phyloP scores from a whole-genome alignment of 257 asterid genomes.

The Perilla frutescens region DNA sequence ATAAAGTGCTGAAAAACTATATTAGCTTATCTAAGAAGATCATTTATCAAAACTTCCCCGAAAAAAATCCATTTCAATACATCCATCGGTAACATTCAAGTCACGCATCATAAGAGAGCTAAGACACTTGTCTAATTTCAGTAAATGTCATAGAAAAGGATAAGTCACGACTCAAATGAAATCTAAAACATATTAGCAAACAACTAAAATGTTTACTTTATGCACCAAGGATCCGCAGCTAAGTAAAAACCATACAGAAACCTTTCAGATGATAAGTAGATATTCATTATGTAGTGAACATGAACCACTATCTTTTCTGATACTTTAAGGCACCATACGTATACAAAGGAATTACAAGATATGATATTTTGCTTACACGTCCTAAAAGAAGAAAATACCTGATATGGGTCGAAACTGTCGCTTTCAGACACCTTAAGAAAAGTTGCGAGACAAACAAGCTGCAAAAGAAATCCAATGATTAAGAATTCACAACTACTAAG shows the following conservation, averaged over 20 bases:
- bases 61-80: neutral
- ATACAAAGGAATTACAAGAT: conserved; percentile 1
- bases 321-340: conserved; percentile 19
- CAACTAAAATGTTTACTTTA: neutral
- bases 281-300: neutral
- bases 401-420: conserved; percentile 92
- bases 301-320: conserved; percentile 1
- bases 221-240: neutral
- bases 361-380: neutral
- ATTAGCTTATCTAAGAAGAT: neutral
- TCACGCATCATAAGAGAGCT: neutral
- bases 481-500: neutral
- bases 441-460: conserved; percentile 98
- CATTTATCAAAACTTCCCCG: neutral
- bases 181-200: conserved; percentile 13
- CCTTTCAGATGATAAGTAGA: conserved; percentile 5
- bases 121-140: neutral
- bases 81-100: neutral
- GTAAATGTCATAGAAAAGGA: neutral
- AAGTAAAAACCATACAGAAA: neutral
- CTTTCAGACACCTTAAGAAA: conserved; percentile 94
- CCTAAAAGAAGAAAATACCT: conserved; percentile 53
- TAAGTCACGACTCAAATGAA: neutral
- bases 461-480: conserved; percentile 35
- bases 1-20: neutral